These are phyloP conservation scores for Asclepias syriaca DNA, from an alignment of 257 asterid species.

Conservation along the genomic window DNA sequence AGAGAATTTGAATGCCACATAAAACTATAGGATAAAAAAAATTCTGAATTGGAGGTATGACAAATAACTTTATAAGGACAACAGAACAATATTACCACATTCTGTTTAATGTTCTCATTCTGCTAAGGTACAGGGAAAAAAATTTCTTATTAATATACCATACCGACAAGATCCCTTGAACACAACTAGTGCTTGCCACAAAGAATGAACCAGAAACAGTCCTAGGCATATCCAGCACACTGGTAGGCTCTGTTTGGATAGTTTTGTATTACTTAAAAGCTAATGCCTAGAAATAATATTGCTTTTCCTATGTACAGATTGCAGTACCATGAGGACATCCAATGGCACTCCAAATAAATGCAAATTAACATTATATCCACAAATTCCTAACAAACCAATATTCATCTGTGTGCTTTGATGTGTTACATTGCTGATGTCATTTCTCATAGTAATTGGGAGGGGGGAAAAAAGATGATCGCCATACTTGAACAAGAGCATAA, in stretches of 20 bases:
- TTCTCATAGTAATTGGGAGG: not conserved
- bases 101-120: no score
- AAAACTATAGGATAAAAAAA: not conserved
- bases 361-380: not conserved
- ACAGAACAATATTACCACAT: no score
- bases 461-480: no score
- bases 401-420: no score
- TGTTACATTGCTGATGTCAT: not conserved
- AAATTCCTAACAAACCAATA: not conserved
- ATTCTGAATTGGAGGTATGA: not conserved
- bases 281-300: not conserved
- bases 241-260: not conserved
- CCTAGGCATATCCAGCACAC: no score
- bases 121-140: no score
- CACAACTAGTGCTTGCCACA: no score
- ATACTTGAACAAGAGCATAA: slow-evolving; percentile 12
- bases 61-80: not conserved
- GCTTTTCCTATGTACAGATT: not conserved
- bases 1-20: not conserved
- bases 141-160: no score
- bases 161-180: no score
- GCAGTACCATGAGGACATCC: not conserved
- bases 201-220: no score
- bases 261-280: not conserved
- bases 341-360: not conserved